phyloP scores from a whole-genome alignment of 1,139 yeast genomes.

The Saccharomyces hybrid region DNA sequence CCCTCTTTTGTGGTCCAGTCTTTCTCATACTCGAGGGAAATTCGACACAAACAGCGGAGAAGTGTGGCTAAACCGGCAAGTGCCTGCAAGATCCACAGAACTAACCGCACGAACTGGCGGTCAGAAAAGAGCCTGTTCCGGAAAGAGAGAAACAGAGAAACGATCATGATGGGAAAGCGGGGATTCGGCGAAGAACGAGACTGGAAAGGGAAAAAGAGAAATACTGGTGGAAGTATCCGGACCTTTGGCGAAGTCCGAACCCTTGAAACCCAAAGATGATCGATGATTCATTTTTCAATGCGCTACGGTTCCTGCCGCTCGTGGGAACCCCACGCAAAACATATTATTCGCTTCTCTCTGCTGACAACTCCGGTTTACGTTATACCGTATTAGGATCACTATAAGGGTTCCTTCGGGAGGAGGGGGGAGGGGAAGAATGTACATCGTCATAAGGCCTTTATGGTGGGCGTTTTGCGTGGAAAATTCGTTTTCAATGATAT shows the following conservation, averaged over 20 bases:
- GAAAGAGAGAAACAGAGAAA: not conserved
- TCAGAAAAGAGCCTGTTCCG: not conserved
- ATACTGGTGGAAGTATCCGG: not conserved
- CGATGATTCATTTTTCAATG: not conserved
- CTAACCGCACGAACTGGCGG: not conserved
- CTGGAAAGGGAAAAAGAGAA: not conserved
- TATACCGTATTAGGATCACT: not conserved
- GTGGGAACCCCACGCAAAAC: not conserved
- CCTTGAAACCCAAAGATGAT: not conserved
- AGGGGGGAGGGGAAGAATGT: not conserved
- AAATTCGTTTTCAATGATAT: not conserved
- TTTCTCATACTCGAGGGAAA: not conserved
- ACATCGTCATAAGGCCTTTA: not conserved
- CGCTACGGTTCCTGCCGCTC: not conserved
- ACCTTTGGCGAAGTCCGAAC: not conserved
- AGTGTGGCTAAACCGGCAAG: constrained; percentile 1
- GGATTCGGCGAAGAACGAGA: not conserved
- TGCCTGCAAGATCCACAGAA: constrained; percentile 1
- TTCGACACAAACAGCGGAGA: not conserved
- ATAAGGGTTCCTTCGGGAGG: not conserved
- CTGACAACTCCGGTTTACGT: not conserved
- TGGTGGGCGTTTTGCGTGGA: not conserved
- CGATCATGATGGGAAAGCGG: not conserved
- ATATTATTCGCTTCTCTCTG: not conserved
- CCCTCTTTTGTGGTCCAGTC: not conserved